These are phyloP conservation scores for Daldinia childiae DNA, from an alignment of 495 filamentous ascomycete genomes.

Conservation along the genomic window DNA sequence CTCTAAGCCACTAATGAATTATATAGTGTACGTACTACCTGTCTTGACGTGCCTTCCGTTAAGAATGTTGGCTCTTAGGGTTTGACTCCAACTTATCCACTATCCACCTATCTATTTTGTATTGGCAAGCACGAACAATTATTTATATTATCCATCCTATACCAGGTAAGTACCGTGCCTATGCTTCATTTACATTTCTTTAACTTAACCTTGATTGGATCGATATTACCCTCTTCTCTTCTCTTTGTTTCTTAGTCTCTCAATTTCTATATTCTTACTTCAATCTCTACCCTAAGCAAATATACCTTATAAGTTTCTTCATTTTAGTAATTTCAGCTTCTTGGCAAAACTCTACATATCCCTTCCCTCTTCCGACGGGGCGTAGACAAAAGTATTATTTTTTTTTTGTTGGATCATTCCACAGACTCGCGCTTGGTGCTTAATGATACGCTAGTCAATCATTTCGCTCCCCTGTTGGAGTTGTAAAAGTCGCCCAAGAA, in stretches of 20 bases:
- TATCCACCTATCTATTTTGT: not conserved
- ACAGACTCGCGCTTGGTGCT: not conserved
- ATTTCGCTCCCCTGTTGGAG: not conserved
- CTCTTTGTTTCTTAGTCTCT: not conserved
- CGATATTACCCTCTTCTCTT: not conserved
- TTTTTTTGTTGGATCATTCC: not conserved
- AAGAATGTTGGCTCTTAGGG: not conserved
- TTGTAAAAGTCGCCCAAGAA: not conserved
- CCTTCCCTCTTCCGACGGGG: not conserved
- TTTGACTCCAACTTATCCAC: not conserved
- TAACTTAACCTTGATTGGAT: not conserved
- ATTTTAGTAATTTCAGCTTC: not conserved
- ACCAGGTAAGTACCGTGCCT: too few relatives aligned
- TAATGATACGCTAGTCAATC: slow-evolving; percentile 14
- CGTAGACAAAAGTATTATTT: too few relatives aligned
- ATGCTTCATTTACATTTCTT: not conserved
- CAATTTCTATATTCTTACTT: not conserved
- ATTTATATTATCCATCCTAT: not conserved
- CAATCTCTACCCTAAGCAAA: not conserved
- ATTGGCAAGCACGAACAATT: slow-evolving; percentile 3
- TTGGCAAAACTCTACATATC: not conserved
- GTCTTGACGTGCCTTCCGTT: not conserved
- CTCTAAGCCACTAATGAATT: not conserved
- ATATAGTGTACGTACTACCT: not conserved
- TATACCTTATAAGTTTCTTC: not conserved